These are phyloP conservation scores for Lichtheimia ornata DNA, from an alignment of 371 early-diverging fungal species.

Conservation along the genomic window DNA sequence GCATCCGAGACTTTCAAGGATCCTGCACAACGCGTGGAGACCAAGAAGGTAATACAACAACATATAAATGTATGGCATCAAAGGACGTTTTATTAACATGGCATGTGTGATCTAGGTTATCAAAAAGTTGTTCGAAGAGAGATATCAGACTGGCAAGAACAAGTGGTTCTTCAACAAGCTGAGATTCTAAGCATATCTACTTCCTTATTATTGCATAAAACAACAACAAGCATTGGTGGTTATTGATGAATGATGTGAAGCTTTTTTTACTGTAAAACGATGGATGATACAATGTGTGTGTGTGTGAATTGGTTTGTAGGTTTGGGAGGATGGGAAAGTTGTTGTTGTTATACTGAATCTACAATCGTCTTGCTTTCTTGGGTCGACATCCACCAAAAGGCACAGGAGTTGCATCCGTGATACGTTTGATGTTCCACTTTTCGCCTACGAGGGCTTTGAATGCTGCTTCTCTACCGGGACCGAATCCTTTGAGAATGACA, in stretches of 20 bases:
- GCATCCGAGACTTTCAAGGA: slow-evolving; percentile 91
- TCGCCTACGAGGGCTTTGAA: slow-evolving; percentile 81
- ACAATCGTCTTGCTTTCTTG: slow-evolving; percentile 87
- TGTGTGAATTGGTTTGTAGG: not conserved
- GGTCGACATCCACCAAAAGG: slow-evolving; percentile 96
- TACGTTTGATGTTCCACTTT: slow-evolving; percentile 74
- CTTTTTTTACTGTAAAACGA: not conserved
- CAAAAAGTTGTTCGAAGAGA: slow-evolving; percentile 94
- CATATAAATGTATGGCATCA: not conserved
- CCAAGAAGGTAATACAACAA: slow-evolving; percentile 74
- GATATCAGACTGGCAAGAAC: slow-evolving; percentile 96
- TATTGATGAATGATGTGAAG: not conserved
- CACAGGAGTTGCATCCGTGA: slow-evolving; percentile 90
- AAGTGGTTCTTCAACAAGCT: slow-evolving; percentile 99
- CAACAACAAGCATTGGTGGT: not conserved
- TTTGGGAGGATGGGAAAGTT: not conserved
- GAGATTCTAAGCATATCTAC: slow-evolving; percentile 76
- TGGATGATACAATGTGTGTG: slow-evolving; percentile 1
- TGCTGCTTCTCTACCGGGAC: slow-evolving; percentile 91
- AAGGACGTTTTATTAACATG: not conserved
- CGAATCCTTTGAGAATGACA: slow-evolving; percentile 87
- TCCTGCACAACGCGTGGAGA: slow-evolving; percentile 85
- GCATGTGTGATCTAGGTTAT: slow-evolving; percentile 50
- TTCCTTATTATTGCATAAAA: not conserved
- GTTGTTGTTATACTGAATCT: slow-evolving; percentile 19